phyloP scores from a whole-genome alignment of 2,329 filamentous ascomycete species.

The Cadophora gregata region DNA sequence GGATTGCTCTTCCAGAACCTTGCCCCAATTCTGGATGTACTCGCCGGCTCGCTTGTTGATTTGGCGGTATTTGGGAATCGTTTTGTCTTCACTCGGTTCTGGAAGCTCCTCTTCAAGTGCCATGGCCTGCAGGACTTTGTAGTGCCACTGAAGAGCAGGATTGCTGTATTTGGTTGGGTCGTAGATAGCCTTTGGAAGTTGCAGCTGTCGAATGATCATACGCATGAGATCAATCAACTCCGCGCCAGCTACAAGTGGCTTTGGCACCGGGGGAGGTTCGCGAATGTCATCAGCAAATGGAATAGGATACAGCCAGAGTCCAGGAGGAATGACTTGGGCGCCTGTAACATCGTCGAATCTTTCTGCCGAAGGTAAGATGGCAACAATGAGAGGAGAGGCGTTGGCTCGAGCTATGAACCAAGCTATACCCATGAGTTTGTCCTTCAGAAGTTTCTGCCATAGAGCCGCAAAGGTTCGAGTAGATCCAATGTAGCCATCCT shows the following conservation, averaged over 20 bases:
- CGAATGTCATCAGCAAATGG: slow-evolving; percentile 91
- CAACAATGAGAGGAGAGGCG: slow-evolving; percentile 78
- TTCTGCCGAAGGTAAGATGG: slow-evolving; percentile 78
- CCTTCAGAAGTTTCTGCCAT: slow-evolving; percentile 82
- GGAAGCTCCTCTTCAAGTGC: slow-evolving; percentile 92
- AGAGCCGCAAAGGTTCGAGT: slow-evolving; percentile 91
- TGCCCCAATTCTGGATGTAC: slow-evolving; percentile 79
- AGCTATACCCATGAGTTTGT: slow-evolving; percentile 81
- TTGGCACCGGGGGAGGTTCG: slow-evolving; percentile 67
- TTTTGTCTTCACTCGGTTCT: slow-evolving; percentile 73
- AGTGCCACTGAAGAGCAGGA: slow-evolving; percentile 94
- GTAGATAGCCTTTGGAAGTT: slow-evolving; percentile 85
- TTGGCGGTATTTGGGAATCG: slow-evolving; percentile 81
- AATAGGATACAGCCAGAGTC: slow-evolving; percentile 86
- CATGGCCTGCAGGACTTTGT: slow-evolving; percentile 88
- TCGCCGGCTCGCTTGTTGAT: slow-evolving; percentile 83
- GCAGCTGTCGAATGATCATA: slow-evolving; percentile 72
- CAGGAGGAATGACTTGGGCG: slow-evolving; percentile 76
- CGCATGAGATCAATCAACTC: slow-evolving; percentile 82
- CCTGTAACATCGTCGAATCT: slow-evolving; percentile 67
- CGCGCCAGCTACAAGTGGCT: slow-evolving; percentile 65
- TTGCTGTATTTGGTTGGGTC: slow-evolving; percentile 91
- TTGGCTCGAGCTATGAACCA: slow-evolving; percentile 90
- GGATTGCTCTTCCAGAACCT: slow-evolving; percentile 62
- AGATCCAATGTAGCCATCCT: slow-evolving; percentile 88